These are phyloP conservation scores for Triangularia verruculosa DNA, from an alignment of 2,329 filamentous ascomycete genomes.

Conservation along the genomic window DNA sequence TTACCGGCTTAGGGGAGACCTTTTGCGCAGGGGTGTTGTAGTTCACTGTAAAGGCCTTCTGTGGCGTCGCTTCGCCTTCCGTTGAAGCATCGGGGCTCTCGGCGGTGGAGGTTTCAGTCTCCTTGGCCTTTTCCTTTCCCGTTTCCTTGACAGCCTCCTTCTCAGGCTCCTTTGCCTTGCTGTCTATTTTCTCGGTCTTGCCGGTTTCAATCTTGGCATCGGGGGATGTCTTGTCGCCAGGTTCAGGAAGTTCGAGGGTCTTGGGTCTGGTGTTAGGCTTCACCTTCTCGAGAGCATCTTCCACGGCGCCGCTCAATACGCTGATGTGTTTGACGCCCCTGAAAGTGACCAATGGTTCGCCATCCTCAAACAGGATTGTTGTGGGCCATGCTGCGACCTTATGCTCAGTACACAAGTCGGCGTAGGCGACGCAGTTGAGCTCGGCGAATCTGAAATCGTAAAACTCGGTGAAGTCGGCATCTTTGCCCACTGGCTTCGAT, in stretches of 20 bases:
- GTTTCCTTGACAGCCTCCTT: slow-evolving; percentile 22
- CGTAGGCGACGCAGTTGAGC: slow-evolving; percentile 81
- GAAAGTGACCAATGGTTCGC: slow-evolving; percentile 61
- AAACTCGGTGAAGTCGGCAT: slow-evolving; percentile 67
- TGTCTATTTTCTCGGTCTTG: slow-evolving; percentile 1
- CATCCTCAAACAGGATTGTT: slow-evolving; percentile 77
- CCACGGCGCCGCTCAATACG: slow-evolving; percentile 66
- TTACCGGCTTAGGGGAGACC: slow-evolving; percentile 51
- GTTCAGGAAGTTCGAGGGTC: slow-evolving; percentile 65
- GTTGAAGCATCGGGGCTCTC: slow-evolving; percentile 1
- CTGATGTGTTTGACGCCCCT: slow-evolving; percentile 67
- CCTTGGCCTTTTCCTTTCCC: slow-evolving; percentile 33
- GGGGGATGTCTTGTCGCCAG: slow-evolving; percentile 51
- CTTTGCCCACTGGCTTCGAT: slow-evolving; percentile 64
- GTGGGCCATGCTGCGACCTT: slow-evolving; percentile 70
- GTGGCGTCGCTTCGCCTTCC: slow-evolving; percentile 19
- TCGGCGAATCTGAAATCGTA: slow-evolving; percentile 88
- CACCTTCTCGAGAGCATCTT: slow-evolving; percentile 71
- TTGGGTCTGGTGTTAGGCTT: slow-evolving; percentile 77
- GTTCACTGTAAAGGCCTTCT: slow-evolving; percentile 23
- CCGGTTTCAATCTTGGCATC: slow-evolving; percentile 11
- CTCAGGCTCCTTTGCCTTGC: neutral
- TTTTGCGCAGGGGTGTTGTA: slow-evolving; percentile 37
- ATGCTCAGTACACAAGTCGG: slow-evolving; percentile 70
- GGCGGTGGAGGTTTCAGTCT: slow-evolving; percentile 33